These are phyloP conservation scores for Heteromeles arbutifolia DNA, from an alignment of 306 rosid genomes.

Conservation along the genomic window DNA sequence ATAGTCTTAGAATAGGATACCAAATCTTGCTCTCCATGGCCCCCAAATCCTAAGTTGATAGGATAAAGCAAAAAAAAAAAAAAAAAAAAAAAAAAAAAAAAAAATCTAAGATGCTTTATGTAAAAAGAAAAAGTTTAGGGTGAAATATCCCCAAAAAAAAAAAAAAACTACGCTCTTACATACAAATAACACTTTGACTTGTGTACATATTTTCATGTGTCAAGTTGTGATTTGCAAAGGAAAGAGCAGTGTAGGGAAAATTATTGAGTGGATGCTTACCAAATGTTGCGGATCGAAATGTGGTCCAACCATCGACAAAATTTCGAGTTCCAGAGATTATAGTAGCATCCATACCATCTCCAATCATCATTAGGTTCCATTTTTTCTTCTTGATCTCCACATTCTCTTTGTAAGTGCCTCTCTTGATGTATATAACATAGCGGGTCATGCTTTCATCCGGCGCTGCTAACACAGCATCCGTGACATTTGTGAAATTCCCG, in stretches of 20 bases:
- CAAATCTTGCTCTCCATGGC: not conserved
- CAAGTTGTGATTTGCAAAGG: fast-evolving
- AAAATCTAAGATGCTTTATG: not conserved
- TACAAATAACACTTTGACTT: too few species aligned
- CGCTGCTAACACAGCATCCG: slow-evolving; percentile 68
- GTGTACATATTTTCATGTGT: too few species aligned
- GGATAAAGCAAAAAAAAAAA: not conserved
- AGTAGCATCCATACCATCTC: slow-evolving; percentile 76
- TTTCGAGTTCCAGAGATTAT: slow-evolving; percentile 57
- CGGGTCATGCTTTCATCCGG: slow-evolving; percentile 74
- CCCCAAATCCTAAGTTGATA: not conserved
- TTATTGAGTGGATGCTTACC: slow-evolving; percentile 31
- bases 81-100: not conserved
- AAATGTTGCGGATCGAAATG: slow-evolving; percentile 76
- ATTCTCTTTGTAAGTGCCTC: slow-evolving; percentile 56
- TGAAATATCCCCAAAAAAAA: too few species aligned
- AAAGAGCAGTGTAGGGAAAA: too few species aligned
- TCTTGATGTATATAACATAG: slow-evolving; percentile 55
- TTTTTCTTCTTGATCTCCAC: slow-evolving; percentile 90
- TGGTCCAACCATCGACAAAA: slow-evolving; percentile 68
- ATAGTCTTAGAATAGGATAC: not conserved
- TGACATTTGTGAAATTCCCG: slow-evolving; percentile 49
- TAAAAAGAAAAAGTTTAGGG: not conserved
- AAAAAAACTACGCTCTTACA: not conserved
- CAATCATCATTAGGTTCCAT: slow-evolving; percentile 81